Evolutionary conservation across 2,329 filamentous ascomycete species (phyloP), one percentile per base, ranked within the genome.

Genomic region (Phyllosticta citriasiana): DNA sequence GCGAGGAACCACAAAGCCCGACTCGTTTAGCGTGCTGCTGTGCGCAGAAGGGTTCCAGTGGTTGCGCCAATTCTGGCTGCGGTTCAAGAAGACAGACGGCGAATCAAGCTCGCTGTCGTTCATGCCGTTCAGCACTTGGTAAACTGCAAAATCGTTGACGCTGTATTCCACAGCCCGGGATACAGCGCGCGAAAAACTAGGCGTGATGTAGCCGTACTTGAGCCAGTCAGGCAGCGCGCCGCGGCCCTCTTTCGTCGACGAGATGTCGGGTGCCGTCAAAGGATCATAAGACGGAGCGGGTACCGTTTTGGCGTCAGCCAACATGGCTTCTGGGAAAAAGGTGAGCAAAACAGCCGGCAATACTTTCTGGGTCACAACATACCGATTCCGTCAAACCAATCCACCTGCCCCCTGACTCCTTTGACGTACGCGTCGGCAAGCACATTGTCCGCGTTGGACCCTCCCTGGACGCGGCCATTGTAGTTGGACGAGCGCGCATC

Each of bases 401-500:
- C 76, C 53, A 90, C 75, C 3, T 74, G 74, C 4, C 84, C 85
- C 12, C 80, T 76, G 2, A 89, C 80, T 0, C 85, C 85, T 69
- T 89, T 89, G 30, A 88, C 79, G 64, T 83, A 89, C 0, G 87
- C 87, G 67, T 90, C 87, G 2, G 87, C 87, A 16, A 90, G 80
- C 3, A 90, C 81, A 61, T 87, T 89, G 69, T 90, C 87, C 3
- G 83, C 82, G 67, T 89, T 89, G 12, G 82, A 86, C 7, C 87
- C 87, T 10, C 85, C 87, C 69, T 89, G 87, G 0, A 84, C 82
- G 16, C 83, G 82, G 9, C 87, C 87, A 64, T 88, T 89, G 74
- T 78, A 87, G 71, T 88, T 85, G 1, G 83, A 87, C 0, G 84
- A 88, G 10, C 86, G 81, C 0, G 79, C 86, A 66, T 88, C 85